Conservation (phyloP, 2,329 filamentous ascomycete species). For the Balansia obtecta region DNA sequence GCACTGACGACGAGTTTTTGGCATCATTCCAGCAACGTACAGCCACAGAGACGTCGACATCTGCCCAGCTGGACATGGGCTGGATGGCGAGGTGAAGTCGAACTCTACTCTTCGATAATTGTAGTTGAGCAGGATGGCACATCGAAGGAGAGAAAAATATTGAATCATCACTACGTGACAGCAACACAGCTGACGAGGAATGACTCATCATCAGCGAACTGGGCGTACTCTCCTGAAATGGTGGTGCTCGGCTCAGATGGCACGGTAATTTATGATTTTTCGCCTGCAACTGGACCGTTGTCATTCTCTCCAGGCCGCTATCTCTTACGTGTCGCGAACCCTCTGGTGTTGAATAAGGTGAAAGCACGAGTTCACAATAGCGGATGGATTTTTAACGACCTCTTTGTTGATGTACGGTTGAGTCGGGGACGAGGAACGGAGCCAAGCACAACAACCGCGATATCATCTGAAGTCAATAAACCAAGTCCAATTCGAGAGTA, state of each 20-base stretch:
- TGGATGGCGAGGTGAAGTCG: constrained; percentile 22
- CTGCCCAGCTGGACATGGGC: constrained; percentile 26
- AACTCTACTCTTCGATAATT: constrained; percentile 20
- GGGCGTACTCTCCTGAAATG: constrained; percentile 23
- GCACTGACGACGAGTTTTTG: constrained; percentile 23
- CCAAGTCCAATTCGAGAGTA: constrained; percentile 19
- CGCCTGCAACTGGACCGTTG: constrained; percentile 7
- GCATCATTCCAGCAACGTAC: constrained; percentile 19
- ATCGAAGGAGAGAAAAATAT: constrained; percentile 17
- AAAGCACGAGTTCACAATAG: constrained; percentile 19
- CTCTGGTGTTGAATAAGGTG: constrained; percentile 21
- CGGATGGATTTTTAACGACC: constrained; percentile 23
- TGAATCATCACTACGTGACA: constrained; percentile 23
- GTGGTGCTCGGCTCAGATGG: constrained; percentile 17
- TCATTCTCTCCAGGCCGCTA: constrained; percentile 16
- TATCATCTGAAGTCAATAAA: not conserved
- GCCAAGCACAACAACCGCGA: not conserved
- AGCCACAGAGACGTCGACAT: constrained; percentile 16
- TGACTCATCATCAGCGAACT: constrained; percentile 17
- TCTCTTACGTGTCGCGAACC: constrained; percentile 20
- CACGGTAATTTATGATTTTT: constrained; percentile 21
- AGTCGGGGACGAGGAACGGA: constrained; percentile 15
- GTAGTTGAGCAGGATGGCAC: constrained; percentile 19
- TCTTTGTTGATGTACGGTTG: constrained; percentile 21
- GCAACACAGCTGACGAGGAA: constrained; percentile 22